A percentile compares a stretch with the other conserved stretches of the same genome.
Conservation (phyloP, 2,329 filamentous ascomycete genomes). For the Monosporascus sp. region DNA sequence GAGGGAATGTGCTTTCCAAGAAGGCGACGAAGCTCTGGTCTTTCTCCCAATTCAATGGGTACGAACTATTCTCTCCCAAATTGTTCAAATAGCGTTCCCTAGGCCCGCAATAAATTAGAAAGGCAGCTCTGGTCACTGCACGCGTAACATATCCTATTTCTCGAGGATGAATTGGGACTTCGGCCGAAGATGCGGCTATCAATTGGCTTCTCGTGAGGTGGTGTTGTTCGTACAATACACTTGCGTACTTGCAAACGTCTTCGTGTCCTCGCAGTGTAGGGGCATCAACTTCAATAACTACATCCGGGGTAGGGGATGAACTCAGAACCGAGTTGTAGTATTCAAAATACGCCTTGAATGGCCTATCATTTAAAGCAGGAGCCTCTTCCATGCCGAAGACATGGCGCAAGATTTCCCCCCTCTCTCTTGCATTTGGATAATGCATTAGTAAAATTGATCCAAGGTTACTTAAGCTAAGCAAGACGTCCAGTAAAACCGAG, state of each 20-base stretch:
- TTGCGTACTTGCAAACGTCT: not conserved
- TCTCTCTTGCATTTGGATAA: not conserved
- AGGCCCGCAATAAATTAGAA: slow-evolving; percentile 1
- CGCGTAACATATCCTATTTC: not conserved
- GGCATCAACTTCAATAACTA: not conserved
- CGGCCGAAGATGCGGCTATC: not conserved
- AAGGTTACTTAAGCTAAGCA: too few relatives aligned
- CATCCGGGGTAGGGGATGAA: not conserved
- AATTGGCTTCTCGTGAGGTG: not conserved
- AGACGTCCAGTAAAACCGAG: too few relatives aligned
- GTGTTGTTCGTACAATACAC: not conserved
- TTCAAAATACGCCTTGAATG: not conserved
- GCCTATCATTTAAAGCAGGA: not conserved
- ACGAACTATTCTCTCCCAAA: not conserved
- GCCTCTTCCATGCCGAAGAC: not conserved
- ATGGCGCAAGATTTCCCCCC: not conserved
- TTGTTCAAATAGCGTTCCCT: not conserved
- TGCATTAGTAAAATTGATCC: not conserved
- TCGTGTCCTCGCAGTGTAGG: not conserved
- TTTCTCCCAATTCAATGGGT: not conserved
- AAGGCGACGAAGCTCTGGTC: not conserved
- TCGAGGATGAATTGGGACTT: not conserved
- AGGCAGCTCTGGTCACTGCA: not conserved
- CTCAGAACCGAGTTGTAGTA: not conserved
- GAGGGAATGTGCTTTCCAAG: not conserved